Conservation (phyloP, 2,329 filamentous ascomycete genomes). For the Xylaria sp. region DNA sequence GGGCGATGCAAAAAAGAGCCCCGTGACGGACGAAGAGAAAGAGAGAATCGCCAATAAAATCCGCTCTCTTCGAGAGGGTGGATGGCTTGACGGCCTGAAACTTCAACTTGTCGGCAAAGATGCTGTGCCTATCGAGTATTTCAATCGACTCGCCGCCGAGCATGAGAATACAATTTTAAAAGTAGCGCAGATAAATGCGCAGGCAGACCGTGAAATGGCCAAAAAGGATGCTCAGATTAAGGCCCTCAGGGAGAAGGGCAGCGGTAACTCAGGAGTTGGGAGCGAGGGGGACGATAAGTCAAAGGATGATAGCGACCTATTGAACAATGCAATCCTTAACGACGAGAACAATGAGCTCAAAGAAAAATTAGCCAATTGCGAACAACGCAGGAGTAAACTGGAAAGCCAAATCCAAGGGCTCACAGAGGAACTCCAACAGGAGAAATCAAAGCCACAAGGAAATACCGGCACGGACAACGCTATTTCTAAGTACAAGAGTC, state of each 20-base stretch:
- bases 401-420: conserved; percentile 6
- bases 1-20: conserved; percentile 11
- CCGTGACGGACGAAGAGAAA: conserved; percentile 31
- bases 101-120: conserved; percentile 28
- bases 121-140: conserved; percentile 38
- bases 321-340: not conserved
- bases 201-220: not conserved
- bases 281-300: not conserved
- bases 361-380: not conserved
- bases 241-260: not conserved
- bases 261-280: not conserved
- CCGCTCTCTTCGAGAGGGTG: conserved; percentile 26
- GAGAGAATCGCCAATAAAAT: conserved; percentile 31
- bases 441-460: not conserved
- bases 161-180: conserved; percentile 35
- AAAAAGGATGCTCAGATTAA: conserved; percentile 14
- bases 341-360: conserved; percentile 5
- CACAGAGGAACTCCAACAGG: not conserved
- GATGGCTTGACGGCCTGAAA: conserved; percentile 40
- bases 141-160: conserved; percentile 42
- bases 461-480: not conserved
- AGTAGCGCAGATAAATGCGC: conserved; percentile 26
- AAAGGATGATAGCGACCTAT: not conserved
- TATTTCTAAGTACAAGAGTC: conserved; percentile 8
- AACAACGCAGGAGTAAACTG: not conserved